These are phyloP conservation scores for Penicillium waksmanii DNA, from an alignment of 495 filamentous ascomycete species.

Conservation along the genomic window DNA sequence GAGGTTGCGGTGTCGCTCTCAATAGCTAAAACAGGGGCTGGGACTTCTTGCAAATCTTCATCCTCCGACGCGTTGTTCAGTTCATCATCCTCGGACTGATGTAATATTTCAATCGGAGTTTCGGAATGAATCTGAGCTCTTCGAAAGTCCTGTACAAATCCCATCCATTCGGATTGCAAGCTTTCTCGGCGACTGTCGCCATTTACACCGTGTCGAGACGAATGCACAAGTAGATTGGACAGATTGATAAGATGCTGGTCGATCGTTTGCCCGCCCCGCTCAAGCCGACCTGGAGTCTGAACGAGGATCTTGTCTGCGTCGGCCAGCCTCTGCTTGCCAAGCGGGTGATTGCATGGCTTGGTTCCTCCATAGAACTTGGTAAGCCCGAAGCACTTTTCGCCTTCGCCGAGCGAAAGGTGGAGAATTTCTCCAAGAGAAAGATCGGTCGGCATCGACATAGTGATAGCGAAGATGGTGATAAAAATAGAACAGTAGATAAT, in stretches of 20 bases:
- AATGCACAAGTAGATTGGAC: background rate
- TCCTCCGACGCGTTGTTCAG: background rate
- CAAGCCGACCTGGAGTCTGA: background rate
- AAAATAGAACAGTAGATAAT: too few species aligned
- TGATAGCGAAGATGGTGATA: too few species aligned
- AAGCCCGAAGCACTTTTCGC: background rate
- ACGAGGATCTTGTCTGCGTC: background rate
- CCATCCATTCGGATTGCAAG: background rate
- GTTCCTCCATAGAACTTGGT: background rate
- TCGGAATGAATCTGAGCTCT: background rate
- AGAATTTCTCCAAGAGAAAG: conserved; percentile 3
- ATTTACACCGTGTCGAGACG: background rate
- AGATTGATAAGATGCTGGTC: background rate
- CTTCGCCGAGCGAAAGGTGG: background rate
- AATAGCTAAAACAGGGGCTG: background rate
- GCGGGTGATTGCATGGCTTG: background rate
- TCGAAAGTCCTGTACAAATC: background rate
- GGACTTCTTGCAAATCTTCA: background rate
- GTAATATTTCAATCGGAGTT: background rate
- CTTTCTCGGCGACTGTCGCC: background rate
- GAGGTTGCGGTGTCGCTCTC: background rate
- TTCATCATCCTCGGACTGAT: background rate
- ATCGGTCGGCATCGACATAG: background rate
- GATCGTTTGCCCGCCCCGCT: background rate
- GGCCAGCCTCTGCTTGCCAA: background rate